Evolutionary conservation across 1,284 basidiomycete genomes (phyloP).

Genomic region (Ustilago crameri): DNA sequence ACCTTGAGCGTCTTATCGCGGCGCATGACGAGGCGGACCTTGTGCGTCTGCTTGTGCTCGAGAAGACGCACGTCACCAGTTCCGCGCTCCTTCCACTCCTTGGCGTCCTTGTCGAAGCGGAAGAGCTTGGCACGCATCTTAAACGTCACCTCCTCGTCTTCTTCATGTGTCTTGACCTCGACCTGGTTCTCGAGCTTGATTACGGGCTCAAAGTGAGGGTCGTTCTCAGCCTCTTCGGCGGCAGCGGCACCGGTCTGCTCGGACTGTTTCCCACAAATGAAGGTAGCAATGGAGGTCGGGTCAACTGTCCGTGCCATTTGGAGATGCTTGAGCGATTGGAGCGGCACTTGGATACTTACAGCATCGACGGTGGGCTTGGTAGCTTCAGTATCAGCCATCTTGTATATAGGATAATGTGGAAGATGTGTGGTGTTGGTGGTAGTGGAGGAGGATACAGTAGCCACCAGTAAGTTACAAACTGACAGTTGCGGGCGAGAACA

Average conservation of each 20-base stretch:
- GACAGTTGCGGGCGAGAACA: conserved; percentile 5
- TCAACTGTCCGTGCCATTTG: background rate
- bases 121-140: conserved; percentile 99
- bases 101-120: conserved; percentile 83
- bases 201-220: conserved; percentile 94
- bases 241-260: conserved; percentile 38
- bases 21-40: conserved; percentile 97
- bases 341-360: conserved; percentile 32
- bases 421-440: conserved; percentile 13
- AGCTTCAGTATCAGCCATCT: conserved; percentile 52
- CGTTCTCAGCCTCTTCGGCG: conserved; percentile 81
- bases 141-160: conserved; percentile 91
- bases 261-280: conserved; percentile 6
- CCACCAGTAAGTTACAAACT: background rate
- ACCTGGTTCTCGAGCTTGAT: conserved; percentile 96
- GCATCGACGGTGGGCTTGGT: conserved; percentile 52
- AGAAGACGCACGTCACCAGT: conserved; percentile 66
- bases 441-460: background rate
- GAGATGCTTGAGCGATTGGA: too few species aligned
- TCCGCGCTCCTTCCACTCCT: conserved; percentile 95
- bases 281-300: background rate
- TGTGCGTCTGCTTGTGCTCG: conserved; percentile 85
- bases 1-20: conserved; percentile 99
- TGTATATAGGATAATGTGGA: conserved; percentile 4
- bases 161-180: conserved; percentile 93